phyloP scores from a whole-genome alignment of 2,329 filamentous ascomycete species.

The Xylaria multiplex region DNA sequence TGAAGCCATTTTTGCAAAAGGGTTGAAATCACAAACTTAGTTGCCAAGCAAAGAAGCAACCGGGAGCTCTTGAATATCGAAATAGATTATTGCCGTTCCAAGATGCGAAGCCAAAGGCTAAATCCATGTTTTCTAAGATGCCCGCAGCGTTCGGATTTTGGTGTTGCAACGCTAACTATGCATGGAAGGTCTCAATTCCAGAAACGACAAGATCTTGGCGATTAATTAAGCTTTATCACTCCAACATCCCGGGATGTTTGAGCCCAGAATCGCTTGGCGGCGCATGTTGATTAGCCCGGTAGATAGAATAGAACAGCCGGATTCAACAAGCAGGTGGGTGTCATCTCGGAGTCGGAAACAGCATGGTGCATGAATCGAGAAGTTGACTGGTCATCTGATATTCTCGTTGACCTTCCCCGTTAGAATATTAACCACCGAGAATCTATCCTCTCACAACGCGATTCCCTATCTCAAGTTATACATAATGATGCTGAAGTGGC shows the following conservation, averaged over 20 bases:
- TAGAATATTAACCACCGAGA: conserved; percentile 21
- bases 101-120: conserved; percentile 9
- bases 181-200: conserved; percentile 30
- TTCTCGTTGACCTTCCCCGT: conserved; percentile 28
- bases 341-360: conserved; percentile 9
- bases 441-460: conserved; percentile 8
- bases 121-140: conserved; percentile 2
- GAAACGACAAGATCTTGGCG: conserved; percentile 30
- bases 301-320: conserved; percentile 29
- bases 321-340: conserved; percentile 16
- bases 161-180: conserved; percentile 32
- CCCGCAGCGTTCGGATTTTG: conserved; percentile 4
- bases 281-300: conserved; percentile 34
- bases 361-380: conserved; percentile 12
- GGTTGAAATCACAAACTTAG: not conserved
- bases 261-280: conserved; percentile 30
- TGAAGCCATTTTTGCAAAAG: conserved; percentile 6
- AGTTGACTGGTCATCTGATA: conserved; percentile 10
- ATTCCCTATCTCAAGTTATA: conserved; percentile 21
- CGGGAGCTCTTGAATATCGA: conserved; percentile 9
- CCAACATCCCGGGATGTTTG: conserved; percentile 19
- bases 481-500: conserved; percentile 1
- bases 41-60: conserved; percentile 15
- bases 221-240: conserved; percentile 34
- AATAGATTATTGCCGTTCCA: not conserved